Percentiles rank a stretch among this genome's conserved stretches.
Conservation (phyloP, 2,329 filamentous ascomycete species). For the Neonectria ditissima region DNA sequence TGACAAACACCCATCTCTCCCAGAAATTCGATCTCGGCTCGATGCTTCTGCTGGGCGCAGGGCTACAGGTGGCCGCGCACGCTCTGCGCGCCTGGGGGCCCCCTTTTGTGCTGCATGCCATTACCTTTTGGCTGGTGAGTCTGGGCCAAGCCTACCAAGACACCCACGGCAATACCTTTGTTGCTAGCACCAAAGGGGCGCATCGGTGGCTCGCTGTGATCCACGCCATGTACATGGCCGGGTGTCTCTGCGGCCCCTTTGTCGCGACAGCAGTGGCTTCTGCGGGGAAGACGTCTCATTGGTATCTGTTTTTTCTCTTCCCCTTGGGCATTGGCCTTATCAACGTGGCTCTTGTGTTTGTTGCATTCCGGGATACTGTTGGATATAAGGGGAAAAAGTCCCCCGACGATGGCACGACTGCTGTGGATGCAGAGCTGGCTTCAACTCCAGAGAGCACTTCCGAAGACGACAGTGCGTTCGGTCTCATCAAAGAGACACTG, state of each 20-base stretch:
- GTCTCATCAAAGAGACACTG: conserved; percentile 59
- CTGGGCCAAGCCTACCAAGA: conserved; percentile 74
- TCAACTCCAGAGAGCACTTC: neutral
- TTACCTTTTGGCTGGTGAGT: conserved; percentile 69
- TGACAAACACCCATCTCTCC: conserved; percentile 66
- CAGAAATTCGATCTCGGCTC: conserved; percentile 66
- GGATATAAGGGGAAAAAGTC: conserved; percentile 42
- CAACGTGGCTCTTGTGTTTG: conserved; percentile 60
- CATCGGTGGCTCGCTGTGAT: conserved; percentile 73
- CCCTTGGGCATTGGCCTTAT: conserved; percentile 63
- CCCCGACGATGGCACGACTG: conserved; percentile 7
- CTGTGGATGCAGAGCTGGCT: conserved; percentile 9
- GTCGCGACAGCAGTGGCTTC: conserved; percentile 64
- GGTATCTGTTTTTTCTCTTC: conserved; percentile 69
- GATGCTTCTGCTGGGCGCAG: conserved; percentile 67
- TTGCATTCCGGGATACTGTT: conserved; percentile 64
- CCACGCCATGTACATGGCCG: conserved; percentile 71
- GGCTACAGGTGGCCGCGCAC: conserved; percentile 66
- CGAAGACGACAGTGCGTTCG: conserved; percentile 51
- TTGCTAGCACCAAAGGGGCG: conserved; percentile 61
- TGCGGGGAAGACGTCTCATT: conserved; percentile 50
- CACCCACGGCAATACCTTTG: conserved; percentile 72
- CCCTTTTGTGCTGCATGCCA: conserved; percentile 67
- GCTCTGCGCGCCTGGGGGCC: conserved; percentile 67
- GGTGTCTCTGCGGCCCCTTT: conserved; percentile 68